These are phyloP conservation scores for Myxozyma sirexii DNA, from an alignment of 805 yeast species.

Conservation along the genomic window DNA sequence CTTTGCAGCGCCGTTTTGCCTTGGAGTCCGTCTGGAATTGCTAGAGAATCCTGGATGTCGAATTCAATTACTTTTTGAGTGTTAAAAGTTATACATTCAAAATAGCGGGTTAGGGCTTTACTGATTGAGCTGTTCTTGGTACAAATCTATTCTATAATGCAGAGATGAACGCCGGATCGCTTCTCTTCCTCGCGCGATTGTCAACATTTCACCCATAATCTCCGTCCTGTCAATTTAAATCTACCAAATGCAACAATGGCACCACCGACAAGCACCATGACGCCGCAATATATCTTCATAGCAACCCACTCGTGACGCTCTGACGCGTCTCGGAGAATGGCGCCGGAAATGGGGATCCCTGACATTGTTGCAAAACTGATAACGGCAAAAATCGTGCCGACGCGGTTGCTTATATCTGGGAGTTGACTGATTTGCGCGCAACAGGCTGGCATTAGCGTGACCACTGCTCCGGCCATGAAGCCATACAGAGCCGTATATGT, in stretches of 20 bases:
- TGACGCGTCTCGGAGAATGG: constrained; percentile 18
- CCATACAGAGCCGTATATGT: constrained; percentile 41
- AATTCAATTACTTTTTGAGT: too few relatives aligned
- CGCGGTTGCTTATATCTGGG: constrained; percentile 42
- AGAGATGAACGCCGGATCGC: too few relatives aligned
- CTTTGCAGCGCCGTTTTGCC: too few relatives aligned
- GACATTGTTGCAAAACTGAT: constrained; percentile 55
- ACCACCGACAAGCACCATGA: constrained; percentile 13
- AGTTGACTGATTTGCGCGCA: constrained; percentile 29
- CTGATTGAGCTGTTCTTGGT: too few relatives aligned
- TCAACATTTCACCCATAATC: constrained; percentile 3
- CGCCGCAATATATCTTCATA: constrained; percentile 16
- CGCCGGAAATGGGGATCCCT: constrained; percentile 47
- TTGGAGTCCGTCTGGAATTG: too few relatives aligned
- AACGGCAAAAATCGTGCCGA: constrained; percentile 62
- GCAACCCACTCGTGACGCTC: constrained; percentile 7
- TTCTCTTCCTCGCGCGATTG: too few relatives aligned
- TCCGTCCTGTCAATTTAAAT: not conserved
- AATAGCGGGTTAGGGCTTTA: constrained; percentile 1
- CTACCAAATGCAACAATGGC: not conserved
- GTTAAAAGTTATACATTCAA: too few relatives aligned
- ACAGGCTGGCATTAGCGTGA: constrained; percentile 41
- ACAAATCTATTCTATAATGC: too few relatives aligned
- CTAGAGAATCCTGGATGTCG: too few relatives aligned
- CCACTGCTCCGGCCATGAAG: constrained; percentile 40